Evolutionary conservation across 2,329 filamentous ascomycete species (phyloP), one percentile per base, ranked within the genome.

Genomic region (Stemphylium lycopersici): DNA sequence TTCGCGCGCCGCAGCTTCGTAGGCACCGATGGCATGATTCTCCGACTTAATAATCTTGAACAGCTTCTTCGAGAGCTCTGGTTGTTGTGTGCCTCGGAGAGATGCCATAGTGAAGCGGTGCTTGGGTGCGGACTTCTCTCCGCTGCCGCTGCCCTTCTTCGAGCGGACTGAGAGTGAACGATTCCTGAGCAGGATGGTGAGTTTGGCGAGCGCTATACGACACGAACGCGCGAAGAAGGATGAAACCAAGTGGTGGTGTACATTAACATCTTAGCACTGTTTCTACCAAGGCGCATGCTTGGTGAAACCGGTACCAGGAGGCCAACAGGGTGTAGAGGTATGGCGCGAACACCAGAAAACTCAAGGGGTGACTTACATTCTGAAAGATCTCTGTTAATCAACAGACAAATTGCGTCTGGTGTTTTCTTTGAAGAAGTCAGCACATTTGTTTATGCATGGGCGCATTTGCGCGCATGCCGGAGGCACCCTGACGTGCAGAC

Each of bases 31-130:
- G 32, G 93, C 87, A 71, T 89, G 87, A 81, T 97, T 98, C 77
- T 96, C 90, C 44, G 90, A 90, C 80, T 99, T 99, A 82, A 98
- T 96, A 57, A 99, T 84, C 67, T 89, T 89, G 83, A 88, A 96
- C 46, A 99, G 87, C 73, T 89, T 90, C 76, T 90, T 91, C 67
- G 90, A 92, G 24, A 97, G 85, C 76, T 97, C 92, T 4, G 93
- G 91, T 73, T 96, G 91, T 66, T 89, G 84, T 43, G 88, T 86
- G 51, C 91, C 91, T 46, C 93, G 91, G 50, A 99, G 86, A 16
- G 91, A 95, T 62, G 85, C 87, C 80, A 98, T 89, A 55, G 87
- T 90, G 80, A 98, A 96, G 70, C 87, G 88, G 73, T 90, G 87
- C 67, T 84, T 87, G 52, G 79, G 66, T 42, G 70, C 68, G 15